Evolutionary conservation across 78 protist genomes (phyloP).

Genomic region (Anaeramoeba flamelloides): DNA sequence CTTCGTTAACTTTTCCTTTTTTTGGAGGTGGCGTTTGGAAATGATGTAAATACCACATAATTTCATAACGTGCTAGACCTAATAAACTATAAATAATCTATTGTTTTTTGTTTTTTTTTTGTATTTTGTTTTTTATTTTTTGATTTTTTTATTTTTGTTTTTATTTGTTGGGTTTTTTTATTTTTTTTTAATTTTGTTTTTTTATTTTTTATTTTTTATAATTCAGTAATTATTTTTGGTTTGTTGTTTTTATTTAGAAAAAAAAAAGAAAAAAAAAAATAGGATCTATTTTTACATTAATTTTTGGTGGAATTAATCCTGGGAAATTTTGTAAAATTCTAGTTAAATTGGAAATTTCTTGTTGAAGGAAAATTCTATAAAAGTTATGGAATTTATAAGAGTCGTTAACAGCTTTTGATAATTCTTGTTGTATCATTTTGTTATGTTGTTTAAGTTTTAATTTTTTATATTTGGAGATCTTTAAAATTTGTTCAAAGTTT

Average conservation of each 20-base stretch:
- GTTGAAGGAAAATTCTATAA: neutral
- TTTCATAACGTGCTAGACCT: neutral
- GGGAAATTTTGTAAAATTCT: neutral
- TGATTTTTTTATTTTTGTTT: neutral
- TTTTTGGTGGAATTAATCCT: conserved; percentile 2
- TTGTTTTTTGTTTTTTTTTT: too few relatives aligned
- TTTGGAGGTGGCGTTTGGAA: neutral
- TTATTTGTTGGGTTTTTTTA: neutral
- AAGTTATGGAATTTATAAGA: neutral
- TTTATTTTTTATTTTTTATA: neutral
- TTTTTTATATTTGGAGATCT: neutral
- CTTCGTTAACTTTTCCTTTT: too few relatives aligned
- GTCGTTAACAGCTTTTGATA: neutral
- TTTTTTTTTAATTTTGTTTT: neutral
- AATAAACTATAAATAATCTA: neutral
- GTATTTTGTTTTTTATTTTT: too few relatives aligned
- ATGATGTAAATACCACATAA: conserved; percentile 1
- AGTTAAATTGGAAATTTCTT: neutral
- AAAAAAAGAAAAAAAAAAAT: too few relatives aligned
- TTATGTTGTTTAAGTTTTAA: neutral
- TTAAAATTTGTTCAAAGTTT: neutral
- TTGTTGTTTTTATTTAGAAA: too few relatives aligned
- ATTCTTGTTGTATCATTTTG: neutral
- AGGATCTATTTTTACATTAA: neutral
- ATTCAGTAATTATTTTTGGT: too few relatives aligned